A percentile compares a stretch with the other conserved stretches of the same genome.
phyloP scores from a whole-genome alignment of 164 flowering plant species.

The Euptelea pleiosperma region DNA sequence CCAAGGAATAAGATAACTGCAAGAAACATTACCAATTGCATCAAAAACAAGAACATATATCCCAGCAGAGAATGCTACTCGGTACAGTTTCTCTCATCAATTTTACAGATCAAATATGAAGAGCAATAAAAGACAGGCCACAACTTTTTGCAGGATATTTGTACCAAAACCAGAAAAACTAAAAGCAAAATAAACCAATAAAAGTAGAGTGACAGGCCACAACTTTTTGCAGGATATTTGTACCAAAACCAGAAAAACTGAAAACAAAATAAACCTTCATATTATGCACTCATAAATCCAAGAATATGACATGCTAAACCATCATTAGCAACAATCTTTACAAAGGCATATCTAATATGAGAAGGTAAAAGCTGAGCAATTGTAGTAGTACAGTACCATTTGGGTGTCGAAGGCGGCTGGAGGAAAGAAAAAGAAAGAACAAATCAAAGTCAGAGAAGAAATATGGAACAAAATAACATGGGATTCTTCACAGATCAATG shows the following conservation, averaged over 20 bases:
- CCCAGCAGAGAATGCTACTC: no score
- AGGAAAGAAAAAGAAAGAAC: conserved; percentile 13
- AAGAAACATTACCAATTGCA: conserved; percentile 16
- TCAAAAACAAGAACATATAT: conserved; percentile 7
- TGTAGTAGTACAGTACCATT: conserved; percentile 59
- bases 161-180: no score
- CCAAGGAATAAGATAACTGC: conserved; percentile 96
- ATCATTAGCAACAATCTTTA: not conserved
- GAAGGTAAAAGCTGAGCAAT: conserved; percentile 3
- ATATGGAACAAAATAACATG: conserved; percentile 6
- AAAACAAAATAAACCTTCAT: no score
- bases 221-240: not conserved
- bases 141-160: not conserved
- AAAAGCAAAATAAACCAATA: no score
- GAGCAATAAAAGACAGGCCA: not conserved
- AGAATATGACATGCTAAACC: not conserved
- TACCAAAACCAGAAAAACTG: no score
- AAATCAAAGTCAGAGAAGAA: conserved; percentile 24
- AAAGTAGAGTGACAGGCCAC: not conserved
- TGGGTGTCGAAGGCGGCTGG: conserved; percentile 97
- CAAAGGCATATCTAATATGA: conserved; percentile 4
- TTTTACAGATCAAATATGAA: not conserved
- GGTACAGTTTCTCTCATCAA: not conserved
- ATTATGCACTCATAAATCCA: conserved; percentile 1
- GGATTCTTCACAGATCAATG: not conserved